phyloP scores from a whole-genome alignment of 179 eudicot species.

The Patellifolia procumbens region DNA sequence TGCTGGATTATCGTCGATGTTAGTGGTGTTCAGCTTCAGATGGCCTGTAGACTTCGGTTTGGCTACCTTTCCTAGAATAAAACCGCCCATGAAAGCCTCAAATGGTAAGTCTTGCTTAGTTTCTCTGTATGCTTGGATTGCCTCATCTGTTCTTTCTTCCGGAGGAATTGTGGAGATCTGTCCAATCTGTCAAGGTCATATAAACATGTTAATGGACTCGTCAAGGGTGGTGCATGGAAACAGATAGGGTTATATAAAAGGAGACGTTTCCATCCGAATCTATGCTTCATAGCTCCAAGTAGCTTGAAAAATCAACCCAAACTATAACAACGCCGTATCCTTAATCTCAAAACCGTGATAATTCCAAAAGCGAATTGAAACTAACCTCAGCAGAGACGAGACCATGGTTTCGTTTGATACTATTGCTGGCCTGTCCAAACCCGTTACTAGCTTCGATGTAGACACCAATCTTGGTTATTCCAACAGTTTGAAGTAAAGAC shows the following conservation, averaged over 20 bases:
- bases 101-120: slow-evolving; percentile 63
- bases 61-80: slow-evolving; percentile 83
- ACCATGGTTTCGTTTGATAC: slow-evolving; percentile 64
- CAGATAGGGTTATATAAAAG: too few relatives aligned
- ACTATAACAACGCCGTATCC: too few relatives aligned
- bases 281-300: too few relatives aligned
- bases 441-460: slow-evolving; percentile 94
- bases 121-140: slow-evolving; percentile 58
- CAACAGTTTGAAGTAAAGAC: slow-evolving; percentile 83
- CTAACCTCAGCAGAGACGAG: slow-evolving; percentile 72
- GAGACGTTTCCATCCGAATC: too few relatives aligned
- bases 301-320: background rate
- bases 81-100: slow-evolving; percentile 89
- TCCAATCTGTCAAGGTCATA: slow-evolving; percentile 59
- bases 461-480: slow-evolving; percentile 80
- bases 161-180: slow-evolving; percentile 95
- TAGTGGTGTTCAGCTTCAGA: slow-evolving; percentile 53
- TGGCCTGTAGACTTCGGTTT: slow-evolving; percentile 70
- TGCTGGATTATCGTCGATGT: slow-evolving; percentile 71
- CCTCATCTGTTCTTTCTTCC: slow-evolving; percentile 63
- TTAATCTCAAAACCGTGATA: too few relatives aligned
- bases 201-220: background rate
- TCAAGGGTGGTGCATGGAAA: too few relatives aligned
- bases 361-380: background rate
- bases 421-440: slow-evolving; percentile 61